phyloP scores from a whole-genome alignment of 495 filamentous ascomycete species.

The Hyphodiscus hymeniophilus region DNA sequence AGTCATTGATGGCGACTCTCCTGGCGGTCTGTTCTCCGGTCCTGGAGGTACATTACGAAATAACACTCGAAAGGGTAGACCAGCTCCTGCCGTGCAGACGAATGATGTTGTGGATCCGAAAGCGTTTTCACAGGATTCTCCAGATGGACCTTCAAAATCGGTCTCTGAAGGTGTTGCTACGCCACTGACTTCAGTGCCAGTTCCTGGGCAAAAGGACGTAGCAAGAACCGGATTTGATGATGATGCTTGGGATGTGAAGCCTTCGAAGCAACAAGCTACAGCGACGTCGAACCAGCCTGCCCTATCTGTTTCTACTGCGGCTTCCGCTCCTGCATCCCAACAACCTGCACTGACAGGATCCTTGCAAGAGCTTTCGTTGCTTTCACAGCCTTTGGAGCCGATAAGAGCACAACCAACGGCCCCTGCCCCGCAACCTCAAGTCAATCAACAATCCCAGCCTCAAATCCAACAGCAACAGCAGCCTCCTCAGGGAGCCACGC shows the following conservation, averaged over 20 bases:
- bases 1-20: conserved; percentile 41
- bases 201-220: conserved; percentile 38
- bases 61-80: conserved; percentile 90
- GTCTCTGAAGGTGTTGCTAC: conserved; percentile 37
- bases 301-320: conserved; percentile 25
- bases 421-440: conserved; percentile 30
- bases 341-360: conserved; percentile 52
- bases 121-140: conserved; percentile 61
- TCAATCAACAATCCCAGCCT: conserved; percentile 29
- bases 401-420: conserved; percentile 49
- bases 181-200: conserved; percentile 29
- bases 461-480: conserved; percentile 45
- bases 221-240: conserved; percentile 76
- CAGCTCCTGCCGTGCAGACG: conserved; percentile 73
- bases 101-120: conserved; percentile 82
- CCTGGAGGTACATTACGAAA: conserved; percentile 82
- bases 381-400: conserved; percentile 69
- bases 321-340: conserved; percentile 24
- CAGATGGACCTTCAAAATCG: conserved; percentile 23
- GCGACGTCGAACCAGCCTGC: conserved; percentile 27
- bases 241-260: conserved; percentile 95
- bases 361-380: conserved; percentile 71
- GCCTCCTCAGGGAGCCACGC: conserved; percentile 35
- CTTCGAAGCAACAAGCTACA: conserved; percentile 53
- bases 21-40: conserved; percentile 80